A percentile compares a stretch with the other conserved stretches of the same genome.
phyloP scores from a whole-genome alignment of 768 basidiomycete genomes.

The Psilocybe cubensis region DNA sequence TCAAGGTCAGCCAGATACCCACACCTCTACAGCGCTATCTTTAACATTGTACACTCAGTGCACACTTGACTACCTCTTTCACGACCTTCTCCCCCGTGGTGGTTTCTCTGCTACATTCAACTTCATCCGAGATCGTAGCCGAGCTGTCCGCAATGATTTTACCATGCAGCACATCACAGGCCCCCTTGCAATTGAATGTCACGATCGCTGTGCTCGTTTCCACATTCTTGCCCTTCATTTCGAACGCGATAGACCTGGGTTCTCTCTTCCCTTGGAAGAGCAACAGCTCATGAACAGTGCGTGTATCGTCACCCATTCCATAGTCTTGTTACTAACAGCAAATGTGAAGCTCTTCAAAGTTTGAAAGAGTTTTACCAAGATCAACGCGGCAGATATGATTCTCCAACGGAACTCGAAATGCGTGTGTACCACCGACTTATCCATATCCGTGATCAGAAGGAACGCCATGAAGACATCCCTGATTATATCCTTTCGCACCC shows the following conservation, averaged over 20 bases:
- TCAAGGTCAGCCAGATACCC: slow-evolving; percentile 56
- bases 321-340: background rate
- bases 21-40: background rate
- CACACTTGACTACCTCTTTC: slow-evolving; percentile 93
- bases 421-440: slow-evolving; percentile 92
- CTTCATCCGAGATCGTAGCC: slow-evolving; percentile 92
- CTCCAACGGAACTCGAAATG: slow-evolving; percentile 93
- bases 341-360: slow-evolving; percentile 76
- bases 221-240: slow-evolving; percentile 85
- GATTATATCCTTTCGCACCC: slow-evolving; percentile 67
- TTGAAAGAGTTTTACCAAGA: slow-evolving; percentile 95
- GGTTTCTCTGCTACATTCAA: slow-evolving; percentile 73
- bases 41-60: slow-evolving; percentile 43
- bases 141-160: slow-evolving; percentile 91
- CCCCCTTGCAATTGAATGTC: slow-evolving; percentile 79
- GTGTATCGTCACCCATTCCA: slow-evolving; percentile 28
- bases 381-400: slow-evolving; percentile 65
- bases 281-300: slow-evolving; percentile 92
- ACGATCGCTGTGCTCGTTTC: slow-evolving; percentile 92
- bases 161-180: slow-evolving; percentile 89
- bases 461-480: slow-evolving; percentile 77
- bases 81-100: slow-evolving; percentile 69
- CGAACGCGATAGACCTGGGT: slow-evolving; percentile 56
- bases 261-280: slow-evolving; percentile 75
- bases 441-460: slow-evolving; percentile 84